Conservation (phyloP, 441 rosid species). For the Manihot esculenta region DNA sequence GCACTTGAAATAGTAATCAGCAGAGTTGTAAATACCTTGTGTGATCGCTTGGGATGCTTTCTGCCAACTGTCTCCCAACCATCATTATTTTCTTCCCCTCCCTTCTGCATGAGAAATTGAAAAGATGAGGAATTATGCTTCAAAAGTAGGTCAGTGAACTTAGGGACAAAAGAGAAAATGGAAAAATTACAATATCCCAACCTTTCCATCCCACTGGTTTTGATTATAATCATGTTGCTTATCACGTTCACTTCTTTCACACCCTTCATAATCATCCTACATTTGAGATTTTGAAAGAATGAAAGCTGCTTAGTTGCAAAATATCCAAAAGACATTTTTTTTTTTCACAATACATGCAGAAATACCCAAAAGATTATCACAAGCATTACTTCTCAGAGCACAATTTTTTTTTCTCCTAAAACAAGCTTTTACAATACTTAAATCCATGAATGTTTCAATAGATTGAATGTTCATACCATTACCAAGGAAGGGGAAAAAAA, state of each 20-base stretch:
- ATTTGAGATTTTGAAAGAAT: conserved; percentile 8
- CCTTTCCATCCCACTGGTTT: conserved; percentile 39
- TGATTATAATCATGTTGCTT: conserved; percentile 23
- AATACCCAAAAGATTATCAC: neutral
- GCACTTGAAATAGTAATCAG: neutral
- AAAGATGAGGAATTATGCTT: neutral
- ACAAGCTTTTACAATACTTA: neutral
- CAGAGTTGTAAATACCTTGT: conserved; percentile 45
- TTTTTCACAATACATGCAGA: neutral
- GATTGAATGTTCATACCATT: neutral
- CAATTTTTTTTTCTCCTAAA: too few species aligned
- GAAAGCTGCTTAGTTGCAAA: neutral
- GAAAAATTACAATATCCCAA: neutral
- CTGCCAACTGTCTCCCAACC: conserved; percentile 88
- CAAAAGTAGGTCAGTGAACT: neutral
- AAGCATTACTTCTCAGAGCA: neutral
- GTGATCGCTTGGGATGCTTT: conserved; percentile 53
- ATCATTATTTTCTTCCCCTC: conserved; percentile 39
- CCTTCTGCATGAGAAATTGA: conserved; percentile 33
- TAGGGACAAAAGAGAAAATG: neutral
- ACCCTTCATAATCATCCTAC: conserved; percentile 32
- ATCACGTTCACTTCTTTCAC: conserved; percentile 29
- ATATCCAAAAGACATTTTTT: neutral
- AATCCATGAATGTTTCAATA: neutral
- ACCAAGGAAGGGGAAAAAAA: neutral